Conservation (phyloP, 768 basidiomycete genomes). For the Omphalotus guepiniiformis region DNA sequence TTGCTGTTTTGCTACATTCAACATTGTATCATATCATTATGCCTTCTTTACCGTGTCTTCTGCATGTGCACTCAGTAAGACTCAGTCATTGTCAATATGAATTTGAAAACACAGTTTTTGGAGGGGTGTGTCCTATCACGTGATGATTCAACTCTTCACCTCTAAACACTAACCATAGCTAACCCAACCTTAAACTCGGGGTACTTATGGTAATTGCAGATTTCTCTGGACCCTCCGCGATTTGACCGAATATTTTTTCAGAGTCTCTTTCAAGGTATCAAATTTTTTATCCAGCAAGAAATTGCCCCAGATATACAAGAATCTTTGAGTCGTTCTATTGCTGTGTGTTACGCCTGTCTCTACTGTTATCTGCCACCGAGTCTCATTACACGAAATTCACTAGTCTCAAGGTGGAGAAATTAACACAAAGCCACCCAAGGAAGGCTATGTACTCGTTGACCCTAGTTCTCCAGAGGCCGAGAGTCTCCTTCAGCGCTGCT, state of each 20-base stretch:
- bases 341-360: conserved; percentile 36
- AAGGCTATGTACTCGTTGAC: conserved; percentile 70
- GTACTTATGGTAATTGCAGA: conserved; percentile 9
- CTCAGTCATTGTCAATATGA: too few species aligned
- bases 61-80: too few species aligned
- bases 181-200: conserved; percentile 12
- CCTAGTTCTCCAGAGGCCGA: conserved; percentile 67
- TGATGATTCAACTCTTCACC: too few species aligned
- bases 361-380: conserved; percentile 2
- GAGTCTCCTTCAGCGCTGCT: conserved; percentile 74
- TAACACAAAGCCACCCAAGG: conserved; percentile 72
- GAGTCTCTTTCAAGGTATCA: conserved; percentile 78
- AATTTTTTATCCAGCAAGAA: conserved; percentile 84
- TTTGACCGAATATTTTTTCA: conserved; percentile 18
- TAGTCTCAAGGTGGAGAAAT: conserved; percentile 75
- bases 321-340: conserved; percentile 70
- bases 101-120: too few species aligned
- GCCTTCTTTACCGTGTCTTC: too few species aligned
- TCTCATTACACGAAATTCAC: background rate
- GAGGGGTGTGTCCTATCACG: too few species aligned
- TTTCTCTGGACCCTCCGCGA: background rate
- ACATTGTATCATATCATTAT: too few species aligned
- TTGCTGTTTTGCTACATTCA: too few species aligned
- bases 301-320: conserved; percentile 62
- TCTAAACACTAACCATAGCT: too few species aligned